Evolutionary conservation across 163 green algal species (phyloP), one percentile per base, ranked within the genome.

Genomic region (Chlamydomonas reinhardtii): DNA sequence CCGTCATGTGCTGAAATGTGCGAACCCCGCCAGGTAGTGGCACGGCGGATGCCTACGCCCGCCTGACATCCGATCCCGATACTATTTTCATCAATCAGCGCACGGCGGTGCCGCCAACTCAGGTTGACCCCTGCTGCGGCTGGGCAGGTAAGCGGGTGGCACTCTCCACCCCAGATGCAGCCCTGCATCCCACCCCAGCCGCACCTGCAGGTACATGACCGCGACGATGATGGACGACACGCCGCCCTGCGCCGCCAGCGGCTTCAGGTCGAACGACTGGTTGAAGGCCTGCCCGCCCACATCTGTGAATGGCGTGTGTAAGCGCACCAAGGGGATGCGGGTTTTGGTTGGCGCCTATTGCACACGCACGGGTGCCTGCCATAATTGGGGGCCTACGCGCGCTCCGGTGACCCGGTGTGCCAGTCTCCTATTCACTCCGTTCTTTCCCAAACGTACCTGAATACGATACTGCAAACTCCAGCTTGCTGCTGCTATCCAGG

Each of bases 401-500:
- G n/a, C n/a, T n/a, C n/a, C n/a, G n/a, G n/a, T n/a, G n/a, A n/a
- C n/a, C n/a, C n/a, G n/a, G n/a, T n/a, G n/a, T n/a, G n/a, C n/a
- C n/a, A n/a, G n/a, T n/a, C n/a, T n/a, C n/a, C n/a, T n/a, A n/a
- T n/a, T n/a, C n/a, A n/a, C n/a, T n/a, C n/a, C n/a, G n/a, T n/a
- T n/a, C n/a, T n/a, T n/a, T n/a, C 9, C 19, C 59, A 0, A 3
- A 31, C 59, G 59, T 22, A 90, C 86, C 86, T 37, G 65, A 62
- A 37, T 85, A 90, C 14, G 76, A 84, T 12, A 92, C 70, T 0
- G 74, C 68, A 22, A 90, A 85, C 32, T 89, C 81, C 70, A 92
- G 82, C 81, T 88, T 82, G 35, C 27, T 17, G 39, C 61, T 70
- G 74, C 52, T 68, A 64, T 54, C 82, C 29, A 92, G 85, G 82